phyloP scores from a whole-genome alignment of 1,139 yeast species.

The Protomyces gravidus region DNA sequence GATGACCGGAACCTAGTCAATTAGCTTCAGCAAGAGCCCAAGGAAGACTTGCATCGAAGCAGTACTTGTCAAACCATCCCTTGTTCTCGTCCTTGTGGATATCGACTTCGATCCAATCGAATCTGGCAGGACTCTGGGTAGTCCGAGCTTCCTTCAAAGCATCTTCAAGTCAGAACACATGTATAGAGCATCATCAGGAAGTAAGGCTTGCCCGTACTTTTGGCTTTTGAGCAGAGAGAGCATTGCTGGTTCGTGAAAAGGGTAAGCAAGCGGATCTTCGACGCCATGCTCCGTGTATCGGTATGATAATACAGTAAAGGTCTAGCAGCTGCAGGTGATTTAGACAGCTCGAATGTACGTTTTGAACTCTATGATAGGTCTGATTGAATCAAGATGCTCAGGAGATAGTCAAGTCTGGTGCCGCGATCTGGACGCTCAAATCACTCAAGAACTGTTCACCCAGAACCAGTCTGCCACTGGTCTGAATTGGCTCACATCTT shows the following conservation, averaged over 20 bases:
- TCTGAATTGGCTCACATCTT: not conserved
- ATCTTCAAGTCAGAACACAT: not conserved
- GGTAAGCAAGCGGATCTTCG: not conserved
- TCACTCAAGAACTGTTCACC: too few relatives aligned
- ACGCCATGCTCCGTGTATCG: not conserved
- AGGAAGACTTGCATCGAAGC: not conserved
- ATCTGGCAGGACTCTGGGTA: not conserved
- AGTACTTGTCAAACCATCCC: not conserved
- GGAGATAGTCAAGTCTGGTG: too few relatives aligned
- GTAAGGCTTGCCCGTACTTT: not conserved
- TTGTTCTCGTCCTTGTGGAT: not conserved
- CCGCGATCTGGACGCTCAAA: too few relatives aligned
- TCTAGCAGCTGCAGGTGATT: too few relatives aligned
- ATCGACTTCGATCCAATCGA: not conserved
- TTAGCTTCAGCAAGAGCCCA: not conserved
- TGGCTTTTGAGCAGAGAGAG: not conserved
- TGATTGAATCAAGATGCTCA: too few relatives aligned
- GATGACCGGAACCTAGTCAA: not conserved
- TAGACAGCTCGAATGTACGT: too few relatives aligned
- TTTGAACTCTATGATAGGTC: too few relatives aligned
- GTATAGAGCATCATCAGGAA: not conserved
- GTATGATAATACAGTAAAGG: too few relatives aligned
- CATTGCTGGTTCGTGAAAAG: not conserved
- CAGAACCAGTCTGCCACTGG: not conserved
- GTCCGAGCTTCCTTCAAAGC: not conserved